Conservation (phyloP, 108 stramenopile species). For the Nitzschia sp. region DNA sequence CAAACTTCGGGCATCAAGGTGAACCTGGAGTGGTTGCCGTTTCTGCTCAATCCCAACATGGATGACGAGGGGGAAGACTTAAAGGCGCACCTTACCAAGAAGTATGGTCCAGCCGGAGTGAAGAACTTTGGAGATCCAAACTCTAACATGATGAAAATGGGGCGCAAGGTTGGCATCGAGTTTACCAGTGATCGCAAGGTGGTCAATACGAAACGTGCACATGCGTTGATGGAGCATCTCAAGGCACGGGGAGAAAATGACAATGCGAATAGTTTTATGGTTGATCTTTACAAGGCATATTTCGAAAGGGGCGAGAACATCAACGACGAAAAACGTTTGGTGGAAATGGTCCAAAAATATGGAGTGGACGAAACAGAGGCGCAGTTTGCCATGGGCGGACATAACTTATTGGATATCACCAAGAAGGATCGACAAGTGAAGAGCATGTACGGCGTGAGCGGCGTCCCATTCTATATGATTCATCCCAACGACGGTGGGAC, state of each 20-base stretch:
- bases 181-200: conserved; percentile 31
- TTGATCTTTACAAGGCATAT: conserved; percentile 31
- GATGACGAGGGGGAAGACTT: conserved; percentile 22
- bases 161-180: conserved; percentile 36
- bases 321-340: conserved; percentile 10
- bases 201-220: conserved; percentile 24
- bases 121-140: conserved; percentile 33
- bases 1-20: conserved; percentile 18
- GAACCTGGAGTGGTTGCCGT: conserved; percentile 36
- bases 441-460: conserved; percentile 22
- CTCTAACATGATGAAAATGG: conserved; percentile 14
- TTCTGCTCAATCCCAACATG: conserved; percentile 37
- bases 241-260: conserved; percentile 29
- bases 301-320: conserved; percentile 36
- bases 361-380: conserved; percentile 18
- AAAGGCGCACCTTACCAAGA: conserved; percentile 25
- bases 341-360: conserved; percentile 13
- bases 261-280: conserved; percentile 37
- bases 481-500: conserved; percentile 23
- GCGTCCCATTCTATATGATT: conserved; percentile 45
- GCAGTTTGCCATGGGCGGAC: conserved; percentile 17
- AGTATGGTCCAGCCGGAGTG: conserved; percentile 28
- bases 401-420: conserved; percentile 10
- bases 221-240: conserved; percentile 36
- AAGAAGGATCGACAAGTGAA: conserved; percentile 20